Evolutionary conservation across 2,329 filamentous ascomycete genomes (phyloP), one percentile per base, ranked within the genome.

Genomic region (Aspergillus versicolor): DNA sequence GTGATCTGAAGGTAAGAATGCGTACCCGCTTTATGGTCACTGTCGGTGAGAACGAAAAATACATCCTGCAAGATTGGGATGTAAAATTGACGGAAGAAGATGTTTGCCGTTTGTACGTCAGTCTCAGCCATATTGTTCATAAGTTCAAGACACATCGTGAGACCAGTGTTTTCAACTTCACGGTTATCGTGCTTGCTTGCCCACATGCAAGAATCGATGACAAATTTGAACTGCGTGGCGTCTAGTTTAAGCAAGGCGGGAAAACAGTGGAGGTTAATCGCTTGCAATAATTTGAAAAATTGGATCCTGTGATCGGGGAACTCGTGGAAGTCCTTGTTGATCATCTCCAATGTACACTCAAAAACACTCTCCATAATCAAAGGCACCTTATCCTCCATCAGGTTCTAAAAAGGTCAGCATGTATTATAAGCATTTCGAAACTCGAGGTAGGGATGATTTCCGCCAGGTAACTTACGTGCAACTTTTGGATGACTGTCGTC

Each of bases 151-250:
- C 93, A 97, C 94, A 99, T 99, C 76, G 92, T 94, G 60, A 99
- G 85, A 59, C 94, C 94, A 40, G 94, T 95, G 65, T 90, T 91
- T 77, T 99, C 94, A 30, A 99, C 94, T 71, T 97, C 92, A 59
- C 94, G 90, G 78, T 99, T 99, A 79, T 99, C 94, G 76, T 99
- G 94, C 81, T 99, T 99, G 81, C 93, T 97, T n/a, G 95, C 94
- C 95, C 94, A 99, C 83, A 97, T 92, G 82, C 95, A 99, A 37
- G 93, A 96, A 75, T 99, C 94, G 65, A 99, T 97, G 68, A 99
- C 92, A 71, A 97, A 96, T 79, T 99, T 99, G 86, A 99, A 99
- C 72, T 97, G 94, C 58, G 91, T 87, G 69, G 91, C 93, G 72
- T 99, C 93, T 34, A 99, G 86, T 76, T 96, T 95, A 64, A 99